Conservation (phyloP, 306 rosid genomes). For the Dicorynia guianensis region DNA sequence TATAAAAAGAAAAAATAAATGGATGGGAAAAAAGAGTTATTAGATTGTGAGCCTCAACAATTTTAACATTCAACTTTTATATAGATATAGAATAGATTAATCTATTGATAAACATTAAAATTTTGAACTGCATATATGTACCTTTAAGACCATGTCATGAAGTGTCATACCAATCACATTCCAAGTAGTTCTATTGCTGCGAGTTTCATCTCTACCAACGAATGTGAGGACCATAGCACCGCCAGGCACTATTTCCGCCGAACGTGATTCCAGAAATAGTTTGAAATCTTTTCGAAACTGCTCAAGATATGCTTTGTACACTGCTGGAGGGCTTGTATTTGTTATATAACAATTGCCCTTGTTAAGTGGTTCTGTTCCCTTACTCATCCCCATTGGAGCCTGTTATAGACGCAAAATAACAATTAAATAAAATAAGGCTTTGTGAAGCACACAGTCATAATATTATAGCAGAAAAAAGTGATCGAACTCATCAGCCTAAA, state of each 20-base stretch:
- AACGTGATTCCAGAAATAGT: slow-evolving; percentile 44
- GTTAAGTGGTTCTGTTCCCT: neutral
- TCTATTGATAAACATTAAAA: too few relatives aligned
- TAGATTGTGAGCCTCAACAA: too few relatives aligned
- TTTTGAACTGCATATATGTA: neutral
- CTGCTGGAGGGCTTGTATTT: slow-evolving; percentile 43
- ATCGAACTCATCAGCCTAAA: too few relatives aligned
- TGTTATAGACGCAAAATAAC: neutral
- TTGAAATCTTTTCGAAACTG: slow-evolving; percentile 48
- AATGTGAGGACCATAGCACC: slow-evolving; percentile 53
- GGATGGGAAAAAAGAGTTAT: too few relatives aligned
- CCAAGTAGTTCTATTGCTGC: slow-evolving; percentile 4
- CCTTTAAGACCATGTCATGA: slow-evolving; percentile 51
- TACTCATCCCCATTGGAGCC: neutral
- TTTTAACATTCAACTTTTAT: too few relatives aligned
- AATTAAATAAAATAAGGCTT: neutral
- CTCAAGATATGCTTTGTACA: slow-evolving; percentile 25
- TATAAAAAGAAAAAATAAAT: too few relatives aligned
- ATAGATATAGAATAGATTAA: too few relatives aligned
- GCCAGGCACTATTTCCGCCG: slow-evolving; percentile 46
- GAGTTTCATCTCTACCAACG: slow-evolving; percentile 27
- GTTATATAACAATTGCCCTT: slow-evolving; percentile 15
- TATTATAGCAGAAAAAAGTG: too few relatives aligned
- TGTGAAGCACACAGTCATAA: too few relatives aligned
- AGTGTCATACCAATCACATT: slow-evolving; percentile 43